These are phyloP conservation scores for Pelargonium myrrhifolium DNA, from an alignment of 441 rosid genomes.

Conservation along the genomic window DNA sequence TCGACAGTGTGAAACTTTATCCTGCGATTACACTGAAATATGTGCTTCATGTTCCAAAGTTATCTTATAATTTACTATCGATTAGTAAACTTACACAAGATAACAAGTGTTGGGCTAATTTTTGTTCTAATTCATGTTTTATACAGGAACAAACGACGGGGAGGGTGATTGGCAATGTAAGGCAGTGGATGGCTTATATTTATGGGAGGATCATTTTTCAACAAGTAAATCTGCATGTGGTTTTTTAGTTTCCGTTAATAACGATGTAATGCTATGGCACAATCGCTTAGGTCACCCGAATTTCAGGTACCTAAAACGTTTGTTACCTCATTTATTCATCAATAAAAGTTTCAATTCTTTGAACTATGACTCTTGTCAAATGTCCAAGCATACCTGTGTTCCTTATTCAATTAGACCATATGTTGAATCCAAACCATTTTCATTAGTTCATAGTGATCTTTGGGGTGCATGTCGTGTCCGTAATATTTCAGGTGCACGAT, in stretches of 20 bases:
- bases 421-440: neutral
- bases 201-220: no score
- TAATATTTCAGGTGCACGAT: neutral
- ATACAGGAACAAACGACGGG: neutral
- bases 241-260: no score
- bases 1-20: neutral
- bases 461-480: neutral
- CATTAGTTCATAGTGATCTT: slow-evolving; percentile 1
- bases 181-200: neutral
- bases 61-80: neutral
- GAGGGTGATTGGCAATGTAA: neutral
- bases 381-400: neutral
- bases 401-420: neutral
- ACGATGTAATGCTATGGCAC: slow-evolving; percentile 1
- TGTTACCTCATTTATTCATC: neutral
- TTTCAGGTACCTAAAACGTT: neutral
- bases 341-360: neutral
- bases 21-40: neutral
- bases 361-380: neutral
- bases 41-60: neutral
- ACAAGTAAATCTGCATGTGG: no score
- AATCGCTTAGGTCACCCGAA: neutral
- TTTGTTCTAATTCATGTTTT: neutral
- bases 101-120: neutral
- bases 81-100: neutral